These are phyloP conservation scores for Hanseniaspora guilliermondii DNA, from an alignment of 805 yeast species.

Conservation along the genomic window DNA sequence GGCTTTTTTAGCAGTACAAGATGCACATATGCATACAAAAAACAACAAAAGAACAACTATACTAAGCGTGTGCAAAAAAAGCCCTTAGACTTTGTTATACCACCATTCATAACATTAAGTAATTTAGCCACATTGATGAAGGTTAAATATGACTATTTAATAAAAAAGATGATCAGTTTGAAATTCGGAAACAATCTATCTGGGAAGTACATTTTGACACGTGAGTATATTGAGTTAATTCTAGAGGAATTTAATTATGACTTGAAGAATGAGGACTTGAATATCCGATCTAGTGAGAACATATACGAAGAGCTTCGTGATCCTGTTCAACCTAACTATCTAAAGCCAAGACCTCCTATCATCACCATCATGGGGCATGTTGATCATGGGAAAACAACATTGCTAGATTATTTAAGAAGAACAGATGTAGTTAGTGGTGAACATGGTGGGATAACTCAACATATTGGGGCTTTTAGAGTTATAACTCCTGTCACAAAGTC, in stretches of 20 bases:
- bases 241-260: constrained; percentile 82
- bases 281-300: constrained; percentile 28
- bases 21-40: neutral
- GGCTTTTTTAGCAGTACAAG: neutral
- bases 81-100: constrained; percentile 33
- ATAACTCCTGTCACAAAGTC: constrained; percentile 62
- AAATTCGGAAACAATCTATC: constrained; percentile 56
- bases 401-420: constrained; percentile 73
- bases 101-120: constrained; percentile 66
- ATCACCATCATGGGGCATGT: constrained; percentile 99
- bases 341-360: constrained; percentile 73
- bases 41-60: constrained; percentile 13
- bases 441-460: constrained; percentile 95
- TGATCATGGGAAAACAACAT: constrained; percentile 95
- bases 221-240: constrained; percentile 71
- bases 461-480: constrained; percentile 92
- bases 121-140: constrained; percentile 62
- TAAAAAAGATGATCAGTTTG: constrained; percentile 44
- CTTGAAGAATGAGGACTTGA: constrained; percentile 25
- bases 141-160: constrained; percentile 49
- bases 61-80: constrained; percentile 15
- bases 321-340: constrained; percentile 34
- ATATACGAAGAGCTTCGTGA: constrained; percentile 52
- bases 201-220: constrained; percentile 69
- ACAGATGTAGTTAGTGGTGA: constrained; percentile 75